These are phyloP conservation scores for Thielaviopsis euricoi DNA, from an alignment of 2,329 filamentous ascomycete genomes.

Conservation along the genomic window DNA sequence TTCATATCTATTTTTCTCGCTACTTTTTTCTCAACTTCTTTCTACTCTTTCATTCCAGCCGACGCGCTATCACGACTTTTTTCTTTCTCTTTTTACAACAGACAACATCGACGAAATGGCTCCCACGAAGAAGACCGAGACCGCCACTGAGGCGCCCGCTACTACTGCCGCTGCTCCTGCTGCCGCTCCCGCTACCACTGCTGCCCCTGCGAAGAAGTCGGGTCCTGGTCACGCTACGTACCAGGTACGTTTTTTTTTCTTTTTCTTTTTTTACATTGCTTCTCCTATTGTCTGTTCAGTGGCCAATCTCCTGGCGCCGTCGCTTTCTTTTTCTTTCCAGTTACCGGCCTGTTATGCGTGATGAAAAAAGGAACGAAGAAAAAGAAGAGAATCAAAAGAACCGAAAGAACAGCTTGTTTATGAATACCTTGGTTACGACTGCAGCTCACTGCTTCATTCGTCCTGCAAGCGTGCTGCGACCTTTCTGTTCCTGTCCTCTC, in stretches of 20 bases:
- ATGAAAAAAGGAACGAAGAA: background rate
- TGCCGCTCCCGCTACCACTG: conserved; percentile 13
- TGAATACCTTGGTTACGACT: too few relatives aligned
- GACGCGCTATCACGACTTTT: too few relatives aligned
- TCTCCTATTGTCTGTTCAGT: background rate
- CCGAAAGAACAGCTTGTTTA: too few relatives aligned
- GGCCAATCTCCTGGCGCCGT: background rate
- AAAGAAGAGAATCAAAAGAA: background rate
- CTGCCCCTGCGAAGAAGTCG: conserved; percentile 32
- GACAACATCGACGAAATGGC: conserved; percentile 29
- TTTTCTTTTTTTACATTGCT: conserved; percentile 8
- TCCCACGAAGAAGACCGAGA: conserved; percentile 37
- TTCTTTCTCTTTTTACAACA: too few relatives aligned
- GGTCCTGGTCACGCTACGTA: conserved; percentile 35
- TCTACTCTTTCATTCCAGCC: conserved; percentile 1
- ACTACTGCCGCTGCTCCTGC: conserved; percentile 18
- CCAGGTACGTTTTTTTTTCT: conserved; percentile 30
- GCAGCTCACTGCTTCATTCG: too few relatives aligned
- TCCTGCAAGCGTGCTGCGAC: background rate
- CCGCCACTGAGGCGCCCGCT: conserved; percentile 23
- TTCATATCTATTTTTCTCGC: background rate
- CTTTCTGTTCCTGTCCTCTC: conserved; percentile 5
- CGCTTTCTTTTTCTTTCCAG: background rate
- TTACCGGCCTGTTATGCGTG: background rate
- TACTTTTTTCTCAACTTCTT: conserved; percentile 10